phyloP scores from a whole-genome alignment of 495 filamentous ascomycete species.

The Penicillium psychrofluorescens region DNA sequence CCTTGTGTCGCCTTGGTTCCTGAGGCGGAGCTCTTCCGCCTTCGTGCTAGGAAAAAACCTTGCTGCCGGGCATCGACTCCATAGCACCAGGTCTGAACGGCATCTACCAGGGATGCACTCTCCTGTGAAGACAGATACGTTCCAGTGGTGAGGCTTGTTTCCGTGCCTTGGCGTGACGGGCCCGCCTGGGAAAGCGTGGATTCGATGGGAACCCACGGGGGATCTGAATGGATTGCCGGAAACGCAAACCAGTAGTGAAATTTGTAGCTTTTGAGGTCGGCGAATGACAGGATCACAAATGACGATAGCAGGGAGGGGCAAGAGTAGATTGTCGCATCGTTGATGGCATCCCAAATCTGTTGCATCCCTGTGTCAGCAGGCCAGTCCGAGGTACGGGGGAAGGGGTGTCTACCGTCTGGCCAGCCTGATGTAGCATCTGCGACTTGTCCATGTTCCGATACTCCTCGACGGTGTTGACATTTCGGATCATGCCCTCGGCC shows the following conservation, averaged over 20 bases:
- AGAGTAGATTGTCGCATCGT: conserved; percentile 91
- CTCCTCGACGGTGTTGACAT: conserved; percentile 93
- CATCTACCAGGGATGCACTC: conserved; percentile 65
- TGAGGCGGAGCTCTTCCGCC: conserved; percentile 8
- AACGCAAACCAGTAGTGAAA: conserved; percentile 96
- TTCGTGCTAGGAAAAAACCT: conserved; percentile 91
- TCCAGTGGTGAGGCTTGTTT: conserved; percentile 5
- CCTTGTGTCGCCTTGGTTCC: neutral
- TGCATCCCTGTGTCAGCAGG: conserved; percentile 18
- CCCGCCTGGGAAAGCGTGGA: conserved; percentile 2
- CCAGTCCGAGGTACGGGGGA: conserved; percentile 33
- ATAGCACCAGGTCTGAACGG: conserved; percentile 81
- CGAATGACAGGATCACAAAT: conserved; percentile 86
- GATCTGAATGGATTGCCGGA: conserved; percentile 83
- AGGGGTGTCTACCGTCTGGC: conserved; percentile 52
- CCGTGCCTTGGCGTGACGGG: conserved; percentile 11
- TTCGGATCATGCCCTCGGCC: conserved; percentile 90
- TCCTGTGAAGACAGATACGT: conserved; percentile 54
- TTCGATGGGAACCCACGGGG: conserved; percentile 56
- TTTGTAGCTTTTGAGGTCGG: conserved; percentile 91
- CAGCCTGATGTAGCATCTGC: conserved; percentile 64
- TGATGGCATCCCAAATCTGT: conserved; percentile 94
- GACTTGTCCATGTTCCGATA: conserved; percentile 71
- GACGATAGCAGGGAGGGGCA: conserved; percentile 84
- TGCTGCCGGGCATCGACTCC: conserved; percentile 70